A percentile compares a stretch with the other conserved stretches of the same genome.
Conservation (phyloP, 768 basidiomycete genomes). For the Tulasnella sp. region DNA sequence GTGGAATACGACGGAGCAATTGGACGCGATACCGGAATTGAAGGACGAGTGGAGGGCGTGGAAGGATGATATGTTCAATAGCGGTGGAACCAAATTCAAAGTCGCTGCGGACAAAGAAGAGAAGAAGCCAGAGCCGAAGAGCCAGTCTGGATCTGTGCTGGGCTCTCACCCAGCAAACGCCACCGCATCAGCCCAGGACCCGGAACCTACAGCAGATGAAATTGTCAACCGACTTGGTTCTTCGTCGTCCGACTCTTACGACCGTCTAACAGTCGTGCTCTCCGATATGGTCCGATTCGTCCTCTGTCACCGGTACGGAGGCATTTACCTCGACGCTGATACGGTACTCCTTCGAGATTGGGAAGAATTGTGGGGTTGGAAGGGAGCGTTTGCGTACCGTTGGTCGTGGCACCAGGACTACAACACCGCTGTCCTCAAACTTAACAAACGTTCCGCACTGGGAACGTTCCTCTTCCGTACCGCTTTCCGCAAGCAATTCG, state of each 20-base stretch:
- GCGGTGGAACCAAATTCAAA: constrained; percentile 66
- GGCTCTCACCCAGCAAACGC: constrained; percentile 22
- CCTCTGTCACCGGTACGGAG: constrained; percentile 90
- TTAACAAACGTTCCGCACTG: constrained; percentile 90
- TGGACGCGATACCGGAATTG: constrained; percentile 85
- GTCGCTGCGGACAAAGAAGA: constrained; percentile 36
- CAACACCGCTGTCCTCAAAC: constrained; percentile 90
- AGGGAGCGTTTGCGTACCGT: constrained; percentile 92
- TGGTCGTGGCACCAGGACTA: constrained; percentile 91
- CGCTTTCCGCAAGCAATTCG: constrained; percentile 84
- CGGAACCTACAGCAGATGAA: constrained; percentile 31
- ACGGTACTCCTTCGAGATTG: constrained; percentile 93
- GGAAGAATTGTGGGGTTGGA: constrained; percentile 97
- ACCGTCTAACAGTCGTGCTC: constrained; percentile 83
- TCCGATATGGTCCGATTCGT: constrained; percentile 99
- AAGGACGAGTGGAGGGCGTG: constrained; percentile 82
- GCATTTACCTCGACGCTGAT: constrained; percentile 94
- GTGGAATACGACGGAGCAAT: constrained; percentile 97
- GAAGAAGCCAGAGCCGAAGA: constrained; percentile 15
- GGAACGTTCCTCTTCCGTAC: constrained; percentile 92
- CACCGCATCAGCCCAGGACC: not conserved
- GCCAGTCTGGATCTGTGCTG: constrained; percentile 29
- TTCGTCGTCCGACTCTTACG: constrained; percentile 78
- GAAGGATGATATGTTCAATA: constrained; percentile 75
- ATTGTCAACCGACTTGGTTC: constrained; percentile 80